Evolutionary conservation across 768 basidiomycete genomes (phyloP).

Genomic region (Phanerochaete sordida): DNA sequence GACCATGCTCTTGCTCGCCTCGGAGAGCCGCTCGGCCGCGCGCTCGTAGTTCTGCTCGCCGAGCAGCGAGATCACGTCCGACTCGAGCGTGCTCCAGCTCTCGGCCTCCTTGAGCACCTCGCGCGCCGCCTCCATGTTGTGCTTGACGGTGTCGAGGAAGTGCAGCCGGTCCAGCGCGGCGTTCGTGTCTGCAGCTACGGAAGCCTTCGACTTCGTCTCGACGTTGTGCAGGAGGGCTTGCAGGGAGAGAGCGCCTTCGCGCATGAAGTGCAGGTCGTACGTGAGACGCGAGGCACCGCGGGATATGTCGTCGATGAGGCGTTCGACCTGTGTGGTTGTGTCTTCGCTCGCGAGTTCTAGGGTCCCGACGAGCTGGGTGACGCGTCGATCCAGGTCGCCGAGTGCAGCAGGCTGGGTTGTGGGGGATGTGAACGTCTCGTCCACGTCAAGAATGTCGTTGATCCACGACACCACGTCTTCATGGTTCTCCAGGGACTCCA

Average conservation of each 20-base stretch:
- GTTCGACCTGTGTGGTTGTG: constrained; percentile 82
- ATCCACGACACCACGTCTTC: constrained; percentile 29
- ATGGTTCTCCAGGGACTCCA: constrained; percentile 22
- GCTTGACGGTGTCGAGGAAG: constrained; percentile 78
- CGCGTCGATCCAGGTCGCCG: constrained; percentile 63
- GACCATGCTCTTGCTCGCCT: constrained; percentile 85
- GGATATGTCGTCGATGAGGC: constrained; percentile 89
- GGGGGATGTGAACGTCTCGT: background rate
- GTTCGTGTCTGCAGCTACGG: constrained; percentile 55
- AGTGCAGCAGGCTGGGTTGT: constrained; percentile 16
- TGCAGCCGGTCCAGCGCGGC: constrained; percentile 73
- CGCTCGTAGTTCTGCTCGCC: constrained; percentile 76
- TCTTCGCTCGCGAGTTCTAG: constrained; percentile 88
- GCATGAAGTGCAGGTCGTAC: constrained; percentile 97
- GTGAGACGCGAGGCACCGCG: constrained; percentile 86
- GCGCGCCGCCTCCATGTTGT: constrained; percentile 82
- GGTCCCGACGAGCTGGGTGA: constrained; percentile 71
- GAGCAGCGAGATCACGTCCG: constrained; percentile 86
- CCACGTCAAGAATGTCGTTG: constrained; percentile 23
- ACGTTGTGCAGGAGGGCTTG: constrained; percentile 64
- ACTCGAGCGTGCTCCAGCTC: constrained; percentile 93
- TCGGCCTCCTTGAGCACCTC: constrained; percentile 94
- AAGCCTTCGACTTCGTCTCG: constrained; percentile 47
- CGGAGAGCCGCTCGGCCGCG: constrained; percentile 88
- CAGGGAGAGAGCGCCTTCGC: constrained; percentile 81